Evolutionary conservation across 441 rosid species (phyloP).

Genomic region (Populus hybrid): DNA sequence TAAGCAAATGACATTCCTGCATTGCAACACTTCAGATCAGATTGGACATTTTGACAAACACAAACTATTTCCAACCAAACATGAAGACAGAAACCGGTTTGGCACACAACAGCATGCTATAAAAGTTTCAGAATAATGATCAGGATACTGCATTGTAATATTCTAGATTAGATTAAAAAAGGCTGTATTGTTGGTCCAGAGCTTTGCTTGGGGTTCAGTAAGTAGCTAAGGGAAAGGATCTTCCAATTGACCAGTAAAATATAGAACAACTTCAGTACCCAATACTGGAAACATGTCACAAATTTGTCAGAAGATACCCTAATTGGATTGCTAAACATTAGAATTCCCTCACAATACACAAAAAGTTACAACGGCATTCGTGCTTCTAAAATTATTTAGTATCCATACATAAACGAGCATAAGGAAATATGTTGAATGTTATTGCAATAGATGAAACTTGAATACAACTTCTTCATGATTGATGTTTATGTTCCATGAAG

Average conservation of each 20-base stretch:
- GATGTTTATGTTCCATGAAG: not conserved
- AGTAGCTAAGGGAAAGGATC: not conserved
- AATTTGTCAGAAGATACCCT: not conserved
- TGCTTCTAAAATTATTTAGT: not conserved
- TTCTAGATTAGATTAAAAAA: not conserved
- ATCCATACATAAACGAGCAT: not conserved
- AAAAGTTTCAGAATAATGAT: not conserved
- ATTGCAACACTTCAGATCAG: conserved; percentile 28
- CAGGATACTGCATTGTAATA: not conserved
- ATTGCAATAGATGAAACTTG: not conserved
- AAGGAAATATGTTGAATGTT: not conserved
- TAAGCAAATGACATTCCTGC: conserved; percentile 92
- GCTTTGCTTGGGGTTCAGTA: not conserved
- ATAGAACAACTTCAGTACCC: not conserved
- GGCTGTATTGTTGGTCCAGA: not conserved
- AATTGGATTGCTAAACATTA: not conserved
- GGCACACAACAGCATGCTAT: not conserved
- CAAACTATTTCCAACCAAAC: conserved; percentile 18
- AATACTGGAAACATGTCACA: not conserved
- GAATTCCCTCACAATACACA: not conserved
- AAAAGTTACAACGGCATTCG: not conserved
- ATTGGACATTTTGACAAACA: conserved; percentile 12
- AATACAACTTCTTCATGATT: not conserved
- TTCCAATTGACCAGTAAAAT: not conserved
- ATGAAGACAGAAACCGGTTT: not conserved